Evolutionary conservation across 495 filamentous ascomycete genomes (phyloP).

Genomic region (Aspergillus leporis): DNA sequence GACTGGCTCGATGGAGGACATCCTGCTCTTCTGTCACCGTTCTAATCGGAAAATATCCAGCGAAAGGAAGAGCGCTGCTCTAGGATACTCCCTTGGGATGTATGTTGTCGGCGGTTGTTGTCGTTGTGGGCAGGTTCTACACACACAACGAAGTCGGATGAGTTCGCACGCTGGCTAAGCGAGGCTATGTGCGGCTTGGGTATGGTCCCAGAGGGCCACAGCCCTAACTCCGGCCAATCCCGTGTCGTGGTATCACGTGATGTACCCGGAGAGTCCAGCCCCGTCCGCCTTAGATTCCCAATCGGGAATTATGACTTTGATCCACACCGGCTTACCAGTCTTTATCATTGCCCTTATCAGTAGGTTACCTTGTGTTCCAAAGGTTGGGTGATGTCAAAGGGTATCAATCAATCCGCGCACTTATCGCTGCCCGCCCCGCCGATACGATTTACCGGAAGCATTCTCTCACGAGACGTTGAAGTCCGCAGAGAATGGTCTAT

Average conservation of each 20-base stretch:
- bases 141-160: slow-evolving; percentile 50
- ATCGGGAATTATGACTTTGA: not conserved
- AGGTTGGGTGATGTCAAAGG: not conserved
- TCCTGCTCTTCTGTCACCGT: slow-evolving; percentile 64
- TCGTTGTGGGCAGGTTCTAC: slow-evolving; percentile 49
- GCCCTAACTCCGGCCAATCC: slow-evolving; percentile 41
- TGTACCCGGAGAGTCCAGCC: slow-evolving; percentile 3
- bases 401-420: not conserved
- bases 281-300: not conserved
- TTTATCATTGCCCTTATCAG: not conserved
- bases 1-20: slow-evolving; percentile 97
- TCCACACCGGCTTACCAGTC: not conserved
- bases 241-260: slow-evolving; percentile 26
- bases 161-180: slow-evolving; percentile 44
- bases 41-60: slow-evolving; percentile 42
- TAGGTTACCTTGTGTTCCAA: not conserved
- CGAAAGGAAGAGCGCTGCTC: slow-evolving; percentile 36
- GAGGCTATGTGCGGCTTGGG: slow-evolving; percentile 39
- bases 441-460: not conserved
- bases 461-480: not conserved
- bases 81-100: slow-evolving; percentile 45
- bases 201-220: slow-evolving; percentile 38
- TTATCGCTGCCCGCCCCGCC: slow-evolving; percentile 1
- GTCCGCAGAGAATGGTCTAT: too few species aligned
- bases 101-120: slow-evolving; percentile 54